Evolutionary conservation across 208 protist genomes (phyloP).

Genomic region (Trypanosoma boissoni): DNA sequence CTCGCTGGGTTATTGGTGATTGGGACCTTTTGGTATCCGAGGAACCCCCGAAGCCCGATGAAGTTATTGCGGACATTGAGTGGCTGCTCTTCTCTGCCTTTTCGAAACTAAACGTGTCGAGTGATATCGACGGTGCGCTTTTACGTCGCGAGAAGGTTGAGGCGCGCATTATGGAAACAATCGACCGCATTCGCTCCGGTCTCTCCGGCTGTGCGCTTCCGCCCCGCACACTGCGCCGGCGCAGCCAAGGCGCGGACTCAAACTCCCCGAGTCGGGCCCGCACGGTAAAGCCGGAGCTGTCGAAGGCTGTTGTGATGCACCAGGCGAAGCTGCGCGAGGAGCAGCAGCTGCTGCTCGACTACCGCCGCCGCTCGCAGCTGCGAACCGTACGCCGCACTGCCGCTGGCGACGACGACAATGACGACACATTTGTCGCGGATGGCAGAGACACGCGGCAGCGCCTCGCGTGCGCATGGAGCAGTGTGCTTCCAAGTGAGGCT

Average conservation of each 20-base stretch:
- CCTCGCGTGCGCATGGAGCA: too few species aligned
- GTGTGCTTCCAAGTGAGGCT: too few species aligned
- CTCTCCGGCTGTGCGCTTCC: slow-evolving; percentile 5
- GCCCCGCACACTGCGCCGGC: too few species aligned
- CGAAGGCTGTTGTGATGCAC: slow-evolving; percentile 48
- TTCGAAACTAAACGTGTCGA: slow-evolving; percentile 66
- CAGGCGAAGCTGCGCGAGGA: slow-evolving; percentile 53
- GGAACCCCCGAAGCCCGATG: slow-evolving; percentile 15
- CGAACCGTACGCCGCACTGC: too few species aligned
- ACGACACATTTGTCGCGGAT: too few species aligned
- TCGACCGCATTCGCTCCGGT: slow-evolving; percentile 56
- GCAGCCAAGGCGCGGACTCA: background rate
- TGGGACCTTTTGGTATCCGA: slow-evolving; percentile 60
- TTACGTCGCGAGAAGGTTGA: slow-evolving; percentile 45
- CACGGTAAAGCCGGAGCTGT: slow-evolving; percentile 29
- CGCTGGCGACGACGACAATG: too few species aligned
- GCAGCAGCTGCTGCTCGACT: slow-evolving; percentile 40
- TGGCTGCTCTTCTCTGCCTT: slow-evolving; percentile 79
- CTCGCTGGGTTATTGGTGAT: slow-evolving; percentile 83
- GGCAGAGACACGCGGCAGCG: too few species aligned
- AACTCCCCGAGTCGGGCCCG: slow-evolving; percentile 1
- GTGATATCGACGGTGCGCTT: slow-evolving; percentile 33
- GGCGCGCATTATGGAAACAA: slow-evolving; percentile 54
- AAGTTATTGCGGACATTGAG: slow-evolving; percentile 61
- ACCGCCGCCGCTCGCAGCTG: too few species aligned